A percentile compares a stretch with the other conserved stretches of the same genome.
phyloP scores from a whole-genome alignment of 2,329 filamentous ascomycete species.

The Aureobasidium sp. region DNA sequence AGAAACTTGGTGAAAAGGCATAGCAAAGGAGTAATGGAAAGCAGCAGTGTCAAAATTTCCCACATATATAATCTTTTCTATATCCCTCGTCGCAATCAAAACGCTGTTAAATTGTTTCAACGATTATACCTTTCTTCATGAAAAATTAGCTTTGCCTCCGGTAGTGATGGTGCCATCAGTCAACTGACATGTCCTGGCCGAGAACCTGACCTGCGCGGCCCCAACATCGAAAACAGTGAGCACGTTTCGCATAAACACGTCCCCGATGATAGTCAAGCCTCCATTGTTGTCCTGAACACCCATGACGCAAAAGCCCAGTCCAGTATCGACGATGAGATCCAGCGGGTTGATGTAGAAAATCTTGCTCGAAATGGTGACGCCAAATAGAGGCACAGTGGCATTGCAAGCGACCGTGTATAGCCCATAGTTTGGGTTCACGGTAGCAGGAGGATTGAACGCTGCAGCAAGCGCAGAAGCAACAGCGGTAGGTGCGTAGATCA shows the following conservation, averaged over 20 bases:
- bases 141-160: background rate
- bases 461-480: conserved; percentile 34
- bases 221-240: conserved; percentile 47
- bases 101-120: background rate
- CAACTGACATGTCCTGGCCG: conserved; percentile 26
- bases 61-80: background rate
- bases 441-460: conserved; percentile 38
- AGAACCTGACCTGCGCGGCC: conserved; percentile 41
- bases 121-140: background rate
- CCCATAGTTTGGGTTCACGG: conserved; percentile 25
- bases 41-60: background rate
- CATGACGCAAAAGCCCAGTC: conserved; percentile 25
- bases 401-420: conserved; percentile 38
- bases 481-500: conserved; percentile 35
- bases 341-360: conserved; percentile 27
- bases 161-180: conserved; percentile 2
- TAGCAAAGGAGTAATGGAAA: background rate
- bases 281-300: conserved; percentile 28
- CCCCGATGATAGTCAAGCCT: conserved; percentile 38
- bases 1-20: background rate
- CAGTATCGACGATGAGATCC: conserved; percentile 25
- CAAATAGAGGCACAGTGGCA: conserved; percentile 35
- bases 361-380: conserved; percentile 34
- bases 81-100: background rate
- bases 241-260: conserved; percentile 45